Conservation (phyloP, 768 basidiomycete species). For the Rhizopogon vesiculosus region DNA sequence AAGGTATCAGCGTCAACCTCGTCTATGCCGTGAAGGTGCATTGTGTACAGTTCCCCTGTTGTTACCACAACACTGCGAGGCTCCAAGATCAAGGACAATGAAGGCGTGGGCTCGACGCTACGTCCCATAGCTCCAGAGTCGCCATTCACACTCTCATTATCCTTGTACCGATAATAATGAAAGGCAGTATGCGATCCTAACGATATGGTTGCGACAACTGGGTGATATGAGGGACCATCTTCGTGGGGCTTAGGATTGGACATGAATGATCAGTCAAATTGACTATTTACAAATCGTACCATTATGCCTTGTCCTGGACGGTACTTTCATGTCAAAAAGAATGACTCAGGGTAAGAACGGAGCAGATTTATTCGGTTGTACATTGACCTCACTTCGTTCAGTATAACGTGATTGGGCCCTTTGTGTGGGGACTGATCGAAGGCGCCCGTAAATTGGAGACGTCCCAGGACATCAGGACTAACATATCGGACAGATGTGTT, state of each 20-base stretch:
- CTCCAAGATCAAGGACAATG: conserved; percentile 74
- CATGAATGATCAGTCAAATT: not conserved
- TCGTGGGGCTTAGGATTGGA: conserved; percentile 70
- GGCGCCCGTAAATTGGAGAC: conserved; percentile 58
- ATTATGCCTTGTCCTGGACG: conserved; percentile 90
- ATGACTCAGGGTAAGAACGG: conserved; percentile 8
- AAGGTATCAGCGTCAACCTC: conserved; percentile 45
- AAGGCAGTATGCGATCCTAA: conserved; percentile 81
- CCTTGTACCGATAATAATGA: conserved; percentile 70
- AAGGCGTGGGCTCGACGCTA: conserved; percentile 58
- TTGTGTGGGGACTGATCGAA: conserved; percentile 63
- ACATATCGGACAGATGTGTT: conserved; percentile 1
- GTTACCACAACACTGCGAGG: conserved; percentile 85
- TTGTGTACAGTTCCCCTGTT: conserved; percentile 58
- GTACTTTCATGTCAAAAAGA: conserved; percentile 46
- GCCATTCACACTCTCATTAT: conserved; percentile 12
- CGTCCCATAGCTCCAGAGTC: conserved; percentile 34
- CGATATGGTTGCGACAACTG: conserved; percentile 88
- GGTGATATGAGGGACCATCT: conserved; percentile 86
- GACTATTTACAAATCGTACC: conserved; percentile 39
- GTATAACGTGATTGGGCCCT: conserved; percentile 82
- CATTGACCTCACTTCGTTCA: conserved; percentile 64
- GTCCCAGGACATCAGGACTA: conserved; percentile 75
- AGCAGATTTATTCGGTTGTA: conserved; percentile 4
- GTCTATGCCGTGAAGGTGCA: conserved; percentile 80